Base-by-base conservation (phyloP, 2,329 filamentous ascomycete species). In the Ceratocystis eucalypticola region DNA sequence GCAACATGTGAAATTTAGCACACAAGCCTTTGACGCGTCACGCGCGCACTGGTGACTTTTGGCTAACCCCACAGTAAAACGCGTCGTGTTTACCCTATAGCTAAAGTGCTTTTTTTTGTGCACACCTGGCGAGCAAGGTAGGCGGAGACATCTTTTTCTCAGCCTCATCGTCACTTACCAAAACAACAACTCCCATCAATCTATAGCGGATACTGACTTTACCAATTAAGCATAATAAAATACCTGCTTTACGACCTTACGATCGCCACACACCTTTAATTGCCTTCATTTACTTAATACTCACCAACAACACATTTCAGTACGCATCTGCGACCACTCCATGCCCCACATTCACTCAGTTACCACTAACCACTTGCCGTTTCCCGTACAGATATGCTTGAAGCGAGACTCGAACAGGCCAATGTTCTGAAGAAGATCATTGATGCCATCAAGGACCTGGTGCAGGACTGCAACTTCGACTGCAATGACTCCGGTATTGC, bases 401-500 rank as follows among this genome's bases (percentile, higher is more conserved):
- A 99, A 84, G 94, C 94, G 85, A 89, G 92, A 79, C 84, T 99
- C 78, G 89, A 94, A 77, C 92, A 97, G 83, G 93, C 95, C 70
- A 83, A 85, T 74, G 83, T 96, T 76, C 84, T 99, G 76, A 99
- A 99, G 83, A 96, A 94, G 88, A 90, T 97, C 70, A 92, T 99
- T 74, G 95, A 99, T 76, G 91, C 95, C 72, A 96, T 99, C 86
- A 97, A 96, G 80, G 94, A 99, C 74, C 86, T 99, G 64, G 94
- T 99, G 65, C 94, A 97, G 79, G 94, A 99, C 80, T 99, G 94
- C 87, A 99, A 99, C 80, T 99, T 99, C 80, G 94, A 99, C 83
- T 99, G 95, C 88, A 99, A 97, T 88, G 95, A 99, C 83, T 93
- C 91, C 66, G 94, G 94, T 69, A 94, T 99, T 74, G 92, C 93